Evolutionary conservation across 2,329 filamentous ascomycete species (phyloP), one percentile per base, ranked within the genome.

Genomic region (Cladosporium sp.): DNA sequence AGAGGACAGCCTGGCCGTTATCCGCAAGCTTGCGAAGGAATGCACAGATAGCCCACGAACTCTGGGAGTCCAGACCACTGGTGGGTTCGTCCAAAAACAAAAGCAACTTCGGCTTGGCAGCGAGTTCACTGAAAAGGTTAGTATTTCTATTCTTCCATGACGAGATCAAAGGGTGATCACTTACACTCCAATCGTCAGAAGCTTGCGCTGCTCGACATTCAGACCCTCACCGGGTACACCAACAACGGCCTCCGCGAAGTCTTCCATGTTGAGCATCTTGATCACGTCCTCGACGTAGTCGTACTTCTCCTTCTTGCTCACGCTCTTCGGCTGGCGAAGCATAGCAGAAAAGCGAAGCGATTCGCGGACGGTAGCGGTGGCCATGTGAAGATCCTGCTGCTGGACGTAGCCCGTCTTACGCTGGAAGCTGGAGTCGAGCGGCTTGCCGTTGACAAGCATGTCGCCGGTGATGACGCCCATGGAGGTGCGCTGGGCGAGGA

Each of bases 1-100:
- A 95, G 4, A 95, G 78, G 59, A 95, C 89, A 9, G 89, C 89
- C 66, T 95, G 90, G 1, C 89, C 90, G 2, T 86, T 86, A n/a
- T 79, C 76, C 46, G 86, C 83, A 4, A 89, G 78, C 71, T 89
- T 89, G 62, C 82, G 82, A n/a, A 90, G 73, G 74, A 89, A 87
- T 22, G 84, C 82, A 22, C 88, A 82, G 59, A 89, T 89, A 68
- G 87, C 87, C 73, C 84, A 89, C n/a, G 86, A 85, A 52, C 79
- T 83, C 66, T 87, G 83, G 28, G 79, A 83, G 63, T 87, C 84
- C 1, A 91, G 79, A 53, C 87, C 87, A 3, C 82, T 86, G 0
- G 87, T 90, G 0, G 86, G 87, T 67, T 91, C 87, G 58, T 91
- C 87, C 33, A 91, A 72, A 76, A 91, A 91, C 16, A 91, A 77